A percentile compares a stretch with the other conserved stretches of the same genome.
These are phyloP conservation scores for Malania oleifera DNA, from an alignment of 164 flowering plant genomes.

Conservation along the genomic window DNA sequence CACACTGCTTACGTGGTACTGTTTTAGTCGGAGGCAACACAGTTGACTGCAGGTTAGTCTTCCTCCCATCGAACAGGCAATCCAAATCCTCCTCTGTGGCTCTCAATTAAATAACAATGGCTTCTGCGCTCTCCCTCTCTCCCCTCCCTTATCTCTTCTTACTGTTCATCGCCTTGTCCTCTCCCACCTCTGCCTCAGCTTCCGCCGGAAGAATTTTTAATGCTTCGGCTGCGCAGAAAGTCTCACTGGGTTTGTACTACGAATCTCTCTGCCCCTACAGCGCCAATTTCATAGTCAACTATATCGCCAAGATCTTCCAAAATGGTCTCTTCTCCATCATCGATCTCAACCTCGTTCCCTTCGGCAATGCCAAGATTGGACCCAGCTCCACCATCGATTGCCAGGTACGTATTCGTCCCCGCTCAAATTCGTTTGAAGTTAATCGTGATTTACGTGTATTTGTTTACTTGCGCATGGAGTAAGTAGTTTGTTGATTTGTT, in stretches of 20 bases:
- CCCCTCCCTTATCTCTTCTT: slow-evolving; percentile 1
- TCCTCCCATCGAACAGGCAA: too few relatives aligned
- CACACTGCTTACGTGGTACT: too few relatives aligned
- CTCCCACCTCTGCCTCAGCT: slow-evolving; percentile 8
- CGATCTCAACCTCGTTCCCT: slow-evolving; percentile 69
- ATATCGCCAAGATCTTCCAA: slow-evolving; percentile 43
- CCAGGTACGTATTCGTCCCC: too few relatives aligned
- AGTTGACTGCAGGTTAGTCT: too few relatives aligned
- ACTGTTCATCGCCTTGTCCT: background rate
- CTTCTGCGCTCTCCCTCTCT: slow-evolving; percentile 8
- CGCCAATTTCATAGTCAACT: slow-evolving; percentile 60
- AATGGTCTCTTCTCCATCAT: slow-evolving; percentile 51
- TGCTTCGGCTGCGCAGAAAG: slow-evolving; percentile 7
- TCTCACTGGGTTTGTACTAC: slow-evolving; percentile 34
- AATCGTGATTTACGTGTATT: too few relatives aligned
- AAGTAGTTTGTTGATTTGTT: too few relatives aligned
- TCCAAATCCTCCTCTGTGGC: too few relatives aligned
- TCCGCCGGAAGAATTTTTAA: background rate
- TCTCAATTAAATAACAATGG: too few relatives aligned
- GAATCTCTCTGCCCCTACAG: slow-evolving; percentile 73
- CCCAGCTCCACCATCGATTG: slow-evolving; percentile 39
- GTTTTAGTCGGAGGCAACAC: too few relatives aligned
- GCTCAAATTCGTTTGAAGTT: too few relatives aligned
- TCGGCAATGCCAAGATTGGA: slow-evolving; percentile 60
- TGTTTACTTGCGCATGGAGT: too few relatives aligned